A percentile compares a stretch with the other conserved stretches of the same genome.
phyloP scores from a whole-genome alignment of 108 stramenopile species.

The Cyclostephanos invisitatus region DNA sequence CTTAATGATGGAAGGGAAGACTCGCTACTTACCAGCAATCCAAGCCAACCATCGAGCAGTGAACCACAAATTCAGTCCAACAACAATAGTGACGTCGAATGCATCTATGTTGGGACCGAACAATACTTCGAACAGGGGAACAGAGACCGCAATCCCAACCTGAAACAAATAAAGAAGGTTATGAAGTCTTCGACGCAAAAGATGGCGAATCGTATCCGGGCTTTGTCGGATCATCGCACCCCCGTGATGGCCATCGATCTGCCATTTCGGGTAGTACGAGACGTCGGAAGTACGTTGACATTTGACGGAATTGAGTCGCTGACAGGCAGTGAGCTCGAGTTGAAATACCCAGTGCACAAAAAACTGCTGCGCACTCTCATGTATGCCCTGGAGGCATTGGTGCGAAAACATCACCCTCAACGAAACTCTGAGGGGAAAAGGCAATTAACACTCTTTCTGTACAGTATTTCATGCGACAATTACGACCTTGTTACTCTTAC shows the following conservation, averaged over 20 bases:
- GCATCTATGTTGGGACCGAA: slow-evolving; percentile 70
- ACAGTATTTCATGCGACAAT: slow-evolving; percentile 33
- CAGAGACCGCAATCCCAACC: slow-evolving; percentile 24
- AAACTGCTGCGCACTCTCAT: slow-evolving; percentile 35
- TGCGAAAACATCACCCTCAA: slow-evolving; percentile 13
- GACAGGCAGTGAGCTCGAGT: slow-evolving; percentile 11
- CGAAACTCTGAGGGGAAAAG: slow-evolving; percentile 10
- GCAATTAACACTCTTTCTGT: slow-evolving; percentile 24
- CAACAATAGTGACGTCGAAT: slow-evolving; percentile 53
- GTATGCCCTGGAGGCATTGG: slow-evolving; percentile 33
- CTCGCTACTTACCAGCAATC: slow-evolving; percentile 8
- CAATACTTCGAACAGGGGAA: slow-evolving; percentile 60
- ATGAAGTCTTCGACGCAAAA: slow-evolving; percentile 25
- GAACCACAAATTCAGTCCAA: slow-evolving; percentile 25
- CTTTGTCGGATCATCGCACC: slow-evolving; percentile 7
- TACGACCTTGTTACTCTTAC: slow-evolving; percentile 31
- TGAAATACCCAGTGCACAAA: slow-evolving; percentile 40
- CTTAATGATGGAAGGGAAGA: slow-evolving; percentile 8
- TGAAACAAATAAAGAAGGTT: slow-evolving; percentile 35
- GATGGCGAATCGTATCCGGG: slow-evolving; percentile 3
- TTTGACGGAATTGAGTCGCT: slow-evolving; percentile 38
- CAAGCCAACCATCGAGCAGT: slow-evolving; percentile 11
- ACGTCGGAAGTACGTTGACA: slow-evolving; percentile 30
- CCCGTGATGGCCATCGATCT: slow-evolving; percentile 43
- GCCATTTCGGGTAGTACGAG: slow-evolving; percentile 30